Conservation (phyloP, 495 filamentous ascomycete species). For the Trichoderma erinaceum region DNA sequence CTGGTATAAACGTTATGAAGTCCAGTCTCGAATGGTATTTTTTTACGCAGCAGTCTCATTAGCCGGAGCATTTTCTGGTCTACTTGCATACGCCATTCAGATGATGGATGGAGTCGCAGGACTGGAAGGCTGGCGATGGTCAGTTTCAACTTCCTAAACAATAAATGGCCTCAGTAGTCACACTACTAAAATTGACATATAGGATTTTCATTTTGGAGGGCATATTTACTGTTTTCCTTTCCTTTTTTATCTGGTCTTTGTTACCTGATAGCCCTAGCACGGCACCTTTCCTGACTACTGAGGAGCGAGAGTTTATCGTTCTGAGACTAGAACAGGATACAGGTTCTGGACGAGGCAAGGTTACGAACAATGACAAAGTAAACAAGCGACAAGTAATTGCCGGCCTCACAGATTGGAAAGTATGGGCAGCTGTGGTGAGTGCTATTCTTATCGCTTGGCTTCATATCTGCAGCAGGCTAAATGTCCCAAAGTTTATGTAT, state of each 20-base stretch:
- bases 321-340: slow-evolving; percentile 72
- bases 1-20: slow-evolving; percentile 86
- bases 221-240: slow-evolving; percentile 60
- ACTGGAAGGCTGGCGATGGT: slow-evolving; percentile 82
- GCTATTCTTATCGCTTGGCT: background rate
- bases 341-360: slow-evolving; percentile 61
- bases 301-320: slow-evolving; percentile 69
- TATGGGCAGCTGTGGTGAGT: background rate
- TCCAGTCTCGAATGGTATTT: slow-evolving; percentile 81
- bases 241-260: slow-evolving; percentile 67
- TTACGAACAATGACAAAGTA: slow-evolving; percentile 69
- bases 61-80: slow-evolving; percentile 80
- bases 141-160: background rate
- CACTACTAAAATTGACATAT: background rate
- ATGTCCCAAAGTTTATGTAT: slow-evolving; percentile 82
- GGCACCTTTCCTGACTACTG: slow-evolving; percentile 59
- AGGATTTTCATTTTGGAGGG: slow-evolving; percentile 70
- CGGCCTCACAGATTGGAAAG: background rate
- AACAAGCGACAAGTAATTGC: background rate
- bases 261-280: slow-evolving; percentile 72
- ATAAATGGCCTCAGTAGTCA: background rate
- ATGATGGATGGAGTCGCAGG: slow-evolving; percentile 67
- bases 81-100: slow-evolving; percentile 75
- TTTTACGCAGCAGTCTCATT: slow-evolving; percentile 82
- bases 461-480: background rate